These are phyloP conservation scores for Emydomyces testavorans DNA, from an alignment of 2,329 filamentous ascomycete species.

Conservation along the genomic window DNA sequence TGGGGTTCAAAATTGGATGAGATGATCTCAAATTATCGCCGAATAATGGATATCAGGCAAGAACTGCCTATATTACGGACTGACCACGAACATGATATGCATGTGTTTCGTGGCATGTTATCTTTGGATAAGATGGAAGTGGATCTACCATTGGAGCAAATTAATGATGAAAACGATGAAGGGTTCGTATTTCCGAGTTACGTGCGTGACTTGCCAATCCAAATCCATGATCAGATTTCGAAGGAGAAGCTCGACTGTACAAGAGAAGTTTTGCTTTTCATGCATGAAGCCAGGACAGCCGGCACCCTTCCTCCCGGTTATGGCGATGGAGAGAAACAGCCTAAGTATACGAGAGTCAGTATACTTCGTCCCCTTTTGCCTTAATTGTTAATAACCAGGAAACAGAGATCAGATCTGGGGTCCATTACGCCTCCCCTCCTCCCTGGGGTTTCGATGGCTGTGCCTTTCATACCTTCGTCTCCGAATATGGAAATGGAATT, in stretches of 20 bases:
- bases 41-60: constrained; percentile 26
- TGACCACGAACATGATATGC: constrained; percentile 38
- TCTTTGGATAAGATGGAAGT: constrained; percentile 23
- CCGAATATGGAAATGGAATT: constrained; percentile 29
- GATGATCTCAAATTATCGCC: constrained; percentile 18
- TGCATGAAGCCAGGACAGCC: constrained; percentile 23
- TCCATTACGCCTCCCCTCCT: constrained; percentile 40
- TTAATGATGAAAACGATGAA: constrained; percentile 35
- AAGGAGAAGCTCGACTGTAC: constrained; percentile 23
- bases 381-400: constrained; percentile 19
- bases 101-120: constrained; percentile 25
- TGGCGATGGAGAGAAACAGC: neutral
- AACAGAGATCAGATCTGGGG: constrained; percentile 14
- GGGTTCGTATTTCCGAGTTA: constrained; percentile 32
- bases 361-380: neutral
- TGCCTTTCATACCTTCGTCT: constrained; percentile 32
- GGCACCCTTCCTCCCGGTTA: neutral
- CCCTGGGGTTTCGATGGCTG: constrained; percentile 32
- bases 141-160: constrained; percentile 26
- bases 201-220: constrained; percentile 23
- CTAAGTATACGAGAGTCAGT: neutral
- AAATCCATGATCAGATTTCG: constrained; percentile 15
- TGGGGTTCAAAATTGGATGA: constrained; percentile 13
- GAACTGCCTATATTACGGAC: constrained; percentile 39
- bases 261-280: constrained; percentile 17